phyloP scores from a whole-genome alignment of 495 filamentous ascomycete genomes.

The Neurospora tetrasperma region DNA sequence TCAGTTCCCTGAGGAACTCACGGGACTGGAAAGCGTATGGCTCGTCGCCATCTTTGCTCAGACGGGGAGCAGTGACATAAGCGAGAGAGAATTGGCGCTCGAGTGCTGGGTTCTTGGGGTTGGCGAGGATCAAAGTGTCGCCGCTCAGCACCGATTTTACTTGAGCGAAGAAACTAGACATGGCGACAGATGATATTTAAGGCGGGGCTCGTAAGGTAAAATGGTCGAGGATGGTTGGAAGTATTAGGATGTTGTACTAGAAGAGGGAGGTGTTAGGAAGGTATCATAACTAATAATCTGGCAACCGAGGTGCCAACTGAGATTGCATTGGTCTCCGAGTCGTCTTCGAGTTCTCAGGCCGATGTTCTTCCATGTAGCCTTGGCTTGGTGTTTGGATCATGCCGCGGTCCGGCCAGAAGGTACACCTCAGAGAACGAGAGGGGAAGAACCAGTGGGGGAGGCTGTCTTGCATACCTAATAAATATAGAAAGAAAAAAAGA shows the following conservation, averaged over 20 bases:
- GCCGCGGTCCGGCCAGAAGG: background rate
- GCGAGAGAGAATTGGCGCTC: constrained; percentile 84
- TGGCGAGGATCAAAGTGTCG: constrained; percentile 75
- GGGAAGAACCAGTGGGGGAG: background rate
- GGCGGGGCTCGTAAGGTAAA: background rate
- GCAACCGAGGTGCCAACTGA: background rate
- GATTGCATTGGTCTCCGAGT: background rate
- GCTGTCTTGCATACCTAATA: background rate
- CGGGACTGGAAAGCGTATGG: constrained; percentile 85
- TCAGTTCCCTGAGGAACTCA: constrained; percentile 72
- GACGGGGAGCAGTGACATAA: constrained; percentile 77
- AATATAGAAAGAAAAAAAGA: background rate
- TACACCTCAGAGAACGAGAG: background rate
- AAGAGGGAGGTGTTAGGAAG: background rate
- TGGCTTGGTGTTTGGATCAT: background rate
- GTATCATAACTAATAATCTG: background rate
- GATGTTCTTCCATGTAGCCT: background rate
- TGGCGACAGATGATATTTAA: constrained; percentile 3
- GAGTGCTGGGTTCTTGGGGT: constrained; percentile 58
- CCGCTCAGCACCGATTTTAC: constrained; percentile 92
- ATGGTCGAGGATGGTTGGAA: background rate
- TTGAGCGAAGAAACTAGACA: constrained; percentile 49
- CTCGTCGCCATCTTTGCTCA: constrained; percentile 87
- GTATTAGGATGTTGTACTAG: background rate
- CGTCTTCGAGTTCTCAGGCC: background rate